These are phyloP conservation scores for Sophora flavescens DNA, from an alignment of 306 rosid species.

Conservation along the genomic window DNA sequence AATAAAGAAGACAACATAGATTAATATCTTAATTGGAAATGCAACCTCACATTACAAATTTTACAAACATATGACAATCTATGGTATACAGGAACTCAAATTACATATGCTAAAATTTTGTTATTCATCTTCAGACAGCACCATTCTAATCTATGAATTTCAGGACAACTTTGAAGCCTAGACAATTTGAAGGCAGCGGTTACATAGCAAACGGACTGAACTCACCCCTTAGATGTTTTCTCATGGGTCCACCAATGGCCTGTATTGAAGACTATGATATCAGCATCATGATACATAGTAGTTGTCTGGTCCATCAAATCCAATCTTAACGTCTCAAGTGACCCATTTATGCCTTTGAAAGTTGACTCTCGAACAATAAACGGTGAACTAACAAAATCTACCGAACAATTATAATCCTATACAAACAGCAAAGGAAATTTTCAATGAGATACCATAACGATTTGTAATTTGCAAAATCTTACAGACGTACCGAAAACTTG, in stretches of 20 bases:
- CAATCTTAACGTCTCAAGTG: conserved; percentile 85
- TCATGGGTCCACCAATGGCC: conserved; percentile 99
- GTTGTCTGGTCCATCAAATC: conserved; percentile 91
- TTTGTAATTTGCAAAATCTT: not conserved
- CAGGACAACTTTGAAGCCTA: conserved; percentile 21
- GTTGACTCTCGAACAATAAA: conserved; percentile 87
- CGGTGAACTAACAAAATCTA: conserved; percentile 88
- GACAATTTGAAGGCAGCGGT: conserved; percentile 22
- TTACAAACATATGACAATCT: not conserved
- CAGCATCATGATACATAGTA: conserved; percentile 75
- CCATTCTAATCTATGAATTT: conserved; percentile 30
- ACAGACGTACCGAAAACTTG: conserved; percentile 52
- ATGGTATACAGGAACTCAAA: conserved; percentile 6
- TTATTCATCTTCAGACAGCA: conserved; percentile 32
- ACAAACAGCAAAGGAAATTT: conserved; percentile 34
- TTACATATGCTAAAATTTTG: not conserved
- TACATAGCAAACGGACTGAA: conserved; percentile 13
- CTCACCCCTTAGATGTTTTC: conserved; percentile 94
- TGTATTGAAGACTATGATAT: conserved; percentile 85
- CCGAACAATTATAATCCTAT: conserved; percentile 89
- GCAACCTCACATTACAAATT: not conserved
- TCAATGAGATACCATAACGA: conserved; percentile 29
- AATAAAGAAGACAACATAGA: conserved; percentile 4
- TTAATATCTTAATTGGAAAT: conserved; percentile 16
- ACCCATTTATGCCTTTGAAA: conserved; percentile 62